Percentiles rank a stretch among this genome's conserved stretches.
Evolutionary conservation across 2,329 filamentous ascomycete species (phyloP).

Genomic region (Samsoniella hepiali): DNA sequence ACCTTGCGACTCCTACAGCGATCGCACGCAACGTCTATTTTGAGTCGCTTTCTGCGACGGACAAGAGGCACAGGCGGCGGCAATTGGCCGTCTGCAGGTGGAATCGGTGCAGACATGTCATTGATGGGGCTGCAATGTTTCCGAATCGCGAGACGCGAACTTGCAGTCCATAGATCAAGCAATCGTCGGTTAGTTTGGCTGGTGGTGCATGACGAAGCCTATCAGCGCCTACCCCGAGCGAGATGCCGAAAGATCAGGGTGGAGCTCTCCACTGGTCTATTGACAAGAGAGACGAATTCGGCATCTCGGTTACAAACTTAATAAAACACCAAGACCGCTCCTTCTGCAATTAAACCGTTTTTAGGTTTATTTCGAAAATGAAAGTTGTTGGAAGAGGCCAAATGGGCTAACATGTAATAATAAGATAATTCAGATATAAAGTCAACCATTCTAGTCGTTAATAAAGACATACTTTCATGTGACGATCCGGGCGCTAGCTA

Average conservation of each 20-base stretch:
- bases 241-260: not conserved
- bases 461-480: too few relatives aligned
- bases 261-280: not conserved
- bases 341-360: too few relatives aligned
- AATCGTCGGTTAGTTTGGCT: not conserved
- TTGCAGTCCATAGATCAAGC: not conserved
- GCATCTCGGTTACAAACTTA: slow-evolving; percentile 24
- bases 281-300: slow-evolving; percentile 29
- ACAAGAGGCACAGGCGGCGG: not conserved
- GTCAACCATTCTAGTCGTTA: too few relatives aligned
- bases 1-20: slow-evolving; percentile 41
- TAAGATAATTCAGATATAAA: too few relatives aligned
- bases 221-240: slow-evolving; percentile 3
- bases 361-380: too few relatives aligned
- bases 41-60: slow-evolving; percentile 36
- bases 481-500: too few relatives aligned
- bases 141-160: not conserved
- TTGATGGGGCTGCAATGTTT: not conserved
- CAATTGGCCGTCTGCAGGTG: not conserved
- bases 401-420: too few relatives aligned
- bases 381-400: too few relatives aligned
- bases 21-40: slow-evolving; percentile 43
- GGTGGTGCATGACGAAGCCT: slow-evolving; percentile 3
- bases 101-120: slow-evolving; percentile 5
- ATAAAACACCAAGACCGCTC: too few relatives aligned